Percentiles rank a stretch among this genome's conserved stretches.
phyloP scores from a whole-genome alignment of 768 basidiomycete species.

The Amanita rimosa region DNA sequence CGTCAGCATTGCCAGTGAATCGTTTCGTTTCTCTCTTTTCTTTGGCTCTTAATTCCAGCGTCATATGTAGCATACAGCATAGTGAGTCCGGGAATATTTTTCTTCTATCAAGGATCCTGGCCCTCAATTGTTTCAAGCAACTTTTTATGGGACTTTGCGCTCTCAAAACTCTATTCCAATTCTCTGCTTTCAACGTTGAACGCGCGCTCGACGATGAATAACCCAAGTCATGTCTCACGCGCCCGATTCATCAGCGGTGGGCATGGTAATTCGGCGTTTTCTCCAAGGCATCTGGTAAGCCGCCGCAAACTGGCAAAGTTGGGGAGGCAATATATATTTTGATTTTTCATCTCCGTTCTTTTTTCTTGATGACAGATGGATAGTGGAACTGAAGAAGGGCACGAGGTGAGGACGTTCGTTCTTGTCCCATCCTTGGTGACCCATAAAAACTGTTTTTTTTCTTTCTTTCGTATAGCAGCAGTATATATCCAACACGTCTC shows the following conservation, averaged over 20 bases:
- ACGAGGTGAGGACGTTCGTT: not conserved
- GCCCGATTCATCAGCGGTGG: constrained; percentile 12
- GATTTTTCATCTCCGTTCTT: not conserved
- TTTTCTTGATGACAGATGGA: not conserved
- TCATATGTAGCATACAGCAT: constrained; percentile 25
- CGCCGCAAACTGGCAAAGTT: too few species aligned
- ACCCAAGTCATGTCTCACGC: constrained; percentile 15
- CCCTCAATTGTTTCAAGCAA: constrained; percentile 20
- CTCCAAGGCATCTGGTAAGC: constrained; percentile 9
- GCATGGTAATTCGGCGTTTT: constrained; percentile 8
- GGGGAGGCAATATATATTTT: not conserved
- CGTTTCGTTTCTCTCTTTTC: not conserved
- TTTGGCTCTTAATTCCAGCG: not conserved
- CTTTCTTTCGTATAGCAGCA: constrained; percentile 6
- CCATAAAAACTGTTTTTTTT: too few species aligned
- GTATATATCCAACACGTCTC: constrained; percentile 8
- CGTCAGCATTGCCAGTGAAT: constrained; percentile 24
- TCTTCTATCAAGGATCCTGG: too few species aligned
- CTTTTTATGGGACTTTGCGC: constrained; percentile 37
- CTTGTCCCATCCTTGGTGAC: not conserved
- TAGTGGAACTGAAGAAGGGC: not conserved
- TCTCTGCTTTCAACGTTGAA: constrained; percentile 39
- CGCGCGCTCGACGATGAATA: constrained; percentile 22
- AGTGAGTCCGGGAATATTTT: constrained; percentile 23
- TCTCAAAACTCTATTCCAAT: constrained; percentile 38